Conservation (phyloP, 2,329 filamentous ascomycete species). For the Pseudofabraea citricarpa region DNA sequence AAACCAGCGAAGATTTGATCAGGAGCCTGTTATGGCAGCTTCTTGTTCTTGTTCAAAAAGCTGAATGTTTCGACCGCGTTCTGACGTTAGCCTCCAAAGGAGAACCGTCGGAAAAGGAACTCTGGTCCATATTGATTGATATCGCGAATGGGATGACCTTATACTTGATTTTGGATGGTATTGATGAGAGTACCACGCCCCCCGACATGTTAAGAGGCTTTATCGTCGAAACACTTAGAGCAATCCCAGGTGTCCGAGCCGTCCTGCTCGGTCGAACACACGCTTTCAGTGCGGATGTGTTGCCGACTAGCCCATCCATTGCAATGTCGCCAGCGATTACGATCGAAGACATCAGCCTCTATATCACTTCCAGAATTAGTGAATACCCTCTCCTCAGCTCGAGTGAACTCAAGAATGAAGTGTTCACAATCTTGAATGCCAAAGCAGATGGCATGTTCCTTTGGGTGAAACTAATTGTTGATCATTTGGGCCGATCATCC, state of each 20-base stretch:
- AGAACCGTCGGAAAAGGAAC: neutral
- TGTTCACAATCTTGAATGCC: slow-evolving; percentile 3
- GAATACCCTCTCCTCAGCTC: neutral
- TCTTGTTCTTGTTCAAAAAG: neutral
- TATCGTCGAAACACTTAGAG: neutral
- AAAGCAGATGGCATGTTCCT: slow-evolving; percentile 8
- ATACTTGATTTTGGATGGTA: slow-evolving; percentile 5
- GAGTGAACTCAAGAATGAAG: neutral
- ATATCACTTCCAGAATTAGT: neutral
- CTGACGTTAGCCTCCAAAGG: neutral
- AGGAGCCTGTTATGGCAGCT: slow-evolving; percentile 3
- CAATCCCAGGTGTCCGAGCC: neutral
- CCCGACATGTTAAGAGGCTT: neutral
- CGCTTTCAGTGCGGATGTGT: neutral
- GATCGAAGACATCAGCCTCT: neutral
- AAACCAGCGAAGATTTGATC: neutral
- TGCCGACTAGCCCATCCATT: neutral
- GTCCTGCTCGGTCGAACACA: slow-evolving; percentile 4
- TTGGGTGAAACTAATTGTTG: slow-evolving; percentile 6
- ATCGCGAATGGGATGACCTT: neutral
- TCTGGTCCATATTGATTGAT: neutral
- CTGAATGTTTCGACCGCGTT: neutral
- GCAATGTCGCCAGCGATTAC: neutral
- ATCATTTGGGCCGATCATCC: slow-evolving; percentile 2
- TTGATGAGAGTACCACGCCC: neutral